Conservation (phyloP, 352 stramenopile species). For the Phytopythium delawarense region DNA sequence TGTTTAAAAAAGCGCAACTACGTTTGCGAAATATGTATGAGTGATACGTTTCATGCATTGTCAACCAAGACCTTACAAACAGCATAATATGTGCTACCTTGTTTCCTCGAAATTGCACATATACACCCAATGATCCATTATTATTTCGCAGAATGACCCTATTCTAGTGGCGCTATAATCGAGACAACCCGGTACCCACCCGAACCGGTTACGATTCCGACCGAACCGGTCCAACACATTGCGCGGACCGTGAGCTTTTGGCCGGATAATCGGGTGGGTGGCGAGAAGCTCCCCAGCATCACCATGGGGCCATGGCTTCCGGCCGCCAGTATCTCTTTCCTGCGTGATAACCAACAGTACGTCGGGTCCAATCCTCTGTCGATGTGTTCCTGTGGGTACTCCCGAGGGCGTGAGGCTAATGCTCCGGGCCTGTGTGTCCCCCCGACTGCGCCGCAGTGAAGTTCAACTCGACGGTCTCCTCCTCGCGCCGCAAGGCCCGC, state of each 20-base stretch:
- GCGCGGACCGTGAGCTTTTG: no score
- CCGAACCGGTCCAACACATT: background rate
- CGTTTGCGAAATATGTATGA: no score
- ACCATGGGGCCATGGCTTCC: background rate
- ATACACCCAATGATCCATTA: background rate
- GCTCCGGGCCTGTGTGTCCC: no score
- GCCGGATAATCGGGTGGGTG: conserved; percentile 2
- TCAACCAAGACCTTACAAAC: no score
- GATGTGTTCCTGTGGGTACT: background rate
- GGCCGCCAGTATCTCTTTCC: conserved; percentile 75
- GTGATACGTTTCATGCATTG: no score
- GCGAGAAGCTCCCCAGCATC: background rate
- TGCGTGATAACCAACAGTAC: conserved; percentile 83
- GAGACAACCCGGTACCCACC: no score
- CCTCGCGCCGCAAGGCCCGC: conserved; percentile 96
- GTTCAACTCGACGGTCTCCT: conserved; percentile 93
- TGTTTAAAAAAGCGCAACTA: no score
- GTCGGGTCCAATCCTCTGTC: conserved; percentile 17
- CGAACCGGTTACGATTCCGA: background rate
- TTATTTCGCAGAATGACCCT: background rate
- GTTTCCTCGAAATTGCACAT: background rate
- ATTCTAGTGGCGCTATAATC: background rate
- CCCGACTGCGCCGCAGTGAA: conserved; percentile 61
- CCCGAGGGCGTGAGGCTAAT: no score
- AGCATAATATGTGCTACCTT: no score